phyloP scores from a whole-genome alignment of 306 rosid genomes.

The Luffa aegyptiaca region DNA sequence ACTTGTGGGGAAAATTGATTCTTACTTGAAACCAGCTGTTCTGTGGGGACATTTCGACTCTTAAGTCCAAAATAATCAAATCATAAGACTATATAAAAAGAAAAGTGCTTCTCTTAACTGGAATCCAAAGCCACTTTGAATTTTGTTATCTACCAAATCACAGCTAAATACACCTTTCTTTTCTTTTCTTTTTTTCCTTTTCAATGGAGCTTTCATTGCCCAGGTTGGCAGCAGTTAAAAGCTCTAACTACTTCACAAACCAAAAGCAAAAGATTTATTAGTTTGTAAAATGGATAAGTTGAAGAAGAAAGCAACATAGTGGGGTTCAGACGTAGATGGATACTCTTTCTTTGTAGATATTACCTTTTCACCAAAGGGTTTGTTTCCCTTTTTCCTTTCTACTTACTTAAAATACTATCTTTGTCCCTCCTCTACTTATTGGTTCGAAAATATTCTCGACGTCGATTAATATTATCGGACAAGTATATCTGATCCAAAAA shows the following conservation, averaged over 20 bases:
- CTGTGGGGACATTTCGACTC: slow-evolving; percentile 31
- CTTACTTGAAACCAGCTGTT: slow-evolving; percentile 48
- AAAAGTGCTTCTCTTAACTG: slow-evolving; percentile 18
- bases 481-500: background rate
- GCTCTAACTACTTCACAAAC: slow-evolving; percentile 3
- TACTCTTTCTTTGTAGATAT: background rate
- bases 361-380: background rate
- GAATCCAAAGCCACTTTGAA: slow-evolving; percentile 24
- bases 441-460: background rate
- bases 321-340: background rate
- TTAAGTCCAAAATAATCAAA: slow-evolving; percentile 23
- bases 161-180: background rate
- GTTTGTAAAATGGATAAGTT: background rate
- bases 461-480: background rate
- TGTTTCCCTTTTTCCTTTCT: background rate
- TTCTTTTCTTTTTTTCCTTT: background rate
- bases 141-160: slow-evolving; percentile 9
- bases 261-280: background rate
- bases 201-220: slow-evolving; percentile 15
- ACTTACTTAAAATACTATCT: background rate
- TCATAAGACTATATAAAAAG: background rate
- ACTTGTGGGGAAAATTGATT: slow-evolving; percentile 29
- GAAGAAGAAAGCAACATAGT: slow-evolving; percentile 1
- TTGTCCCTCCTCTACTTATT: background rate
- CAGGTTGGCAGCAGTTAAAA: slow-evolving; percentile 29